Base-by-base conservation (phyloP, 2,329 filamentous ascomycete species). In the Thielaviopsis euricoi region DNA sequence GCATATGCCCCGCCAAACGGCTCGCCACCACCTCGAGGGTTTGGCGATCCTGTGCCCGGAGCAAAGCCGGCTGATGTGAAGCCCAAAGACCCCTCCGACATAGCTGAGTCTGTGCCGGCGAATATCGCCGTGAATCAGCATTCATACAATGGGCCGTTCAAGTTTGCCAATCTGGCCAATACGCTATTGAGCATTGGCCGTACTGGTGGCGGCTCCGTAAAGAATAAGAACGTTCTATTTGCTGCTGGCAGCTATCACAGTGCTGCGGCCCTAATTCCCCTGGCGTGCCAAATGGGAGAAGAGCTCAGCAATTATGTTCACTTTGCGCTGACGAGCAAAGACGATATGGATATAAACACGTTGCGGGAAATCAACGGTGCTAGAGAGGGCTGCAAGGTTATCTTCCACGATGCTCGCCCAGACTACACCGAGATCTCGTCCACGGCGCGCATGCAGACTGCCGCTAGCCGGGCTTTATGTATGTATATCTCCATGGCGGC, bases 251-350 rank as follows among this genome's bases (percentile, higher is more conserved):
- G 78, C 61, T 70, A 94, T 55, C 79, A 79, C 67, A 93, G 87
- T 66, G 81, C 83, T 17, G 78, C 87, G 0, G 78, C 79, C 33
- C 68, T 96, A 56, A 72, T 95, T 33, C 89, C 89, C 0, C 74
- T 95, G 66, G 88, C 90, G 6, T 97, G 93, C 69, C 80, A 87
- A 64, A 96, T 96, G 90, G 83, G 83, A 6, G 69, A 69, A 22
- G 77, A 82, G 68, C 76, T 79, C 58, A 75, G 78, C 60, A 95
- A 82, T 65, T 77, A 82, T 62, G 89, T 96, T 9, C 91, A 97
- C 67, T 85, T 95, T 66, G 85, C 81, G 0, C 71, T 97, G 3
- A 78, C 94, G 71, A 85, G 89, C 54, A 78, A 85, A 60, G 85
- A 83, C 60, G 78, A 83, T 13, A 78, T 95, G 55, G 72, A 79